Conservation (phyloP, 176 grass and related monocot species). For the Pontederia paniculata region DNA sequence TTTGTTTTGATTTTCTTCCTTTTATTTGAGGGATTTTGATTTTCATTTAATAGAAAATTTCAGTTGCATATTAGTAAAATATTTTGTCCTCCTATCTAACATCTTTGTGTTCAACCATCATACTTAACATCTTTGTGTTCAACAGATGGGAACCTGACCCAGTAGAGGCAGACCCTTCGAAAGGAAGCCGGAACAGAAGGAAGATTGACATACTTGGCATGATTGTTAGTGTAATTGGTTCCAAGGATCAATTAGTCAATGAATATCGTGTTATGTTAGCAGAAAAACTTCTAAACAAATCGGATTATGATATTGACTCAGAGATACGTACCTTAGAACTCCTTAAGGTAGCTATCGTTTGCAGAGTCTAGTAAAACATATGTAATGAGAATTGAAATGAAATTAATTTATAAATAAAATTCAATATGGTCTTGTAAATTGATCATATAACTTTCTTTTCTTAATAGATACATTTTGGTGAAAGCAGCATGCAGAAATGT, state of each 20-base stretch:
- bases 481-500: slow-evolving; percentile 98
- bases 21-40: neutral
- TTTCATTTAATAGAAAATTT: neutral
- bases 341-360: slow-evolving; percentile 64
- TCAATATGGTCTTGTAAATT: neutral
- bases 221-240: slow-evolving; percentile 95
- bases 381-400: neutral
- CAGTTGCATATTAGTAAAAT: neutral
- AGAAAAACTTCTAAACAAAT: slow-evolving; percentile 90
- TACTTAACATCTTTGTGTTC: slow-evolving; percentile 21
- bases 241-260: slow-evolving; percentile 89
- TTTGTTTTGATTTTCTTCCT: slow-evolving; percentile 13
- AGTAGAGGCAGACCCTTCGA: slow-evolving; percentile 74
- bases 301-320: slow-evolving; percentile 96
- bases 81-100: neutral
- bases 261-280: slow-evolving; percentile 97
- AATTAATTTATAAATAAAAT: neutral
- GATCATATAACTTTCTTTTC: slow-evolving; percentile 17
- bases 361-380: neutral
- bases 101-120: slow-evolving; percentile 27
- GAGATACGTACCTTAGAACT: slow-evolving; percentile 95
- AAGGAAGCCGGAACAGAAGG: slow-evolving; percentile 87
- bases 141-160: slow-evolving; percentile 92
- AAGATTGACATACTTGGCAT: slow-evolving; percentile 94
- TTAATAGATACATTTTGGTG: slow-evolving; percentile 93